These are phyloP conservation scores for Quercus mongolica DNA, from an alignment of 306 rosid genomes.

Conservation along the genomic window DNA sequence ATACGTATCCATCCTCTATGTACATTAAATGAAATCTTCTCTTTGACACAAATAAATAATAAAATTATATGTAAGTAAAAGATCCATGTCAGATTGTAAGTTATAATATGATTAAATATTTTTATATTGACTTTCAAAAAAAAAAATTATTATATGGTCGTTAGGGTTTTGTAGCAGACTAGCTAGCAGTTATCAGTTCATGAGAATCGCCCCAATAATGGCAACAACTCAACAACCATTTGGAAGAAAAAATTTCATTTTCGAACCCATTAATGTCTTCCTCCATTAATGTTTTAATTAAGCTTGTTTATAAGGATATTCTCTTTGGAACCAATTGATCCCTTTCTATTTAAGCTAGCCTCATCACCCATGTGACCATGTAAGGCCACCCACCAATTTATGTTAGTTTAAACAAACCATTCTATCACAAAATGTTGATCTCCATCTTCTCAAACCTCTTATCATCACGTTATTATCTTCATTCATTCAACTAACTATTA, in stretches of 20 bases:
- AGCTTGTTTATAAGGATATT: not conserved
- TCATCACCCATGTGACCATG: constrained; percentile 22
- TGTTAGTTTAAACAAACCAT: not conserved
- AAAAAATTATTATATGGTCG: constrained; percentile 1
- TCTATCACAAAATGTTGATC: not conserved
- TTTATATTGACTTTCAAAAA: no score
- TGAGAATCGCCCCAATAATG: constrained; percentile 38
- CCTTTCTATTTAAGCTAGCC: not conserved
- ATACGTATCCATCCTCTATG: not conserved
- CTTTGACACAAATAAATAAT: not conserved
- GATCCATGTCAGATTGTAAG: not conserved
- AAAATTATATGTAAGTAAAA: not conserved
- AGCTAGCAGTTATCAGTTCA: constrained; percentile 25
- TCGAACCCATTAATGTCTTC: not conserved
- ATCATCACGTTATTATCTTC: not conserved
- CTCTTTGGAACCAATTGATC: not conserved
- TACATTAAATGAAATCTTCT: not conserved
- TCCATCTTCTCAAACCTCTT: not conserved
- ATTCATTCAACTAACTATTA: not conserved
- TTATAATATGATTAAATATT: not conserved
- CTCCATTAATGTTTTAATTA: not conserved
- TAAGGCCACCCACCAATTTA: constrained; percentile 29
- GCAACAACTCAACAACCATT: constrained; percentile 35
- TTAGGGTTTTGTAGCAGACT: constrained; percentile 14
- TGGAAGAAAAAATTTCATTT: not conserved